Base-by-base conservation (phyloP, 2,329 filamentous ascomycete species). In the Fusarium marasasianum region DNA sequence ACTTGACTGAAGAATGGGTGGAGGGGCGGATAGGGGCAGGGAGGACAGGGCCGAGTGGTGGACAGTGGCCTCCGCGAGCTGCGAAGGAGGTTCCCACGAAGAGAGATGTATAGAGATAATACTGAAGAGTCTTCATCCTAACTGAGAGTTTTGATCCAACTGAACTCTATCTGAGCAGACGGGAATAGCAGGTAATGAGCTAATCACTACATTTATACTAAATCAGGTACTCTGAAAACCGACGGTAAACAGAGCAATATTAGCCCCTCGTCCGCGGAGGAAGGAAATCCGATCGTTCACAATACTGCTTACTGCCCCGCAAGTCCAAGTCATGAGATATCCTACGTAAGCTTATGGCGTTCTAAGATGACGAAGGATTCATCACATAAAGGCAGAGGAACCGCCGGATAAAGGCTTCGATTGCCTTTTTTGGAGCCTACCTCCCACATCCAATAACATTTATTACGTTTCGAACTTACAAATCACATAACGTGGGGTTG, bases 31-130 rank as follows among this genome's bases (percentile, higher is more conserved):
- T 2, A 8, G 69, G 69, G 0, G 69, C 53, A 4, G 63, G 69
- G 9, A 72, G 48, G 3, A 72, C 69, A 0, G 69, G 63, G 0
- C 69, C 69, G 0, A 72, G 63, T 6, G 69, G 69, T 1, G 69
- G 69, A 22, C 69, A 72, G 6, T 72, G 69, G 2, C 69, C 69
- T 12, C 69, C 69, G 2, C 69, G 43, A 10, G 37, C 69, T 15
- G 69, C 69, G 2, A 69, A 15, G 2, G 63, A 72, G 5, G 22
- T 24, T 2, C 57, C 44, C 1, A 58, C 24, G 13, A 69, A 62
- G 3, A 69, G 8, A 6, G 24, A 57, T 1, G 22, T 13, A 1
- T 13, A 35, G 1, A 64, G 3, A 6, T 8, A 64, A 10, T 43
- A 20, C 2, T 13, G 15, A 14, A 64, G 18, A 3, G 1, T 8